Evolutionary conservation across 2,329 filamentous ascomycete species (phyloP), one percentile per base, ranked within the genome.

Genomic region (Neofusicoccum sp.): DNA sequence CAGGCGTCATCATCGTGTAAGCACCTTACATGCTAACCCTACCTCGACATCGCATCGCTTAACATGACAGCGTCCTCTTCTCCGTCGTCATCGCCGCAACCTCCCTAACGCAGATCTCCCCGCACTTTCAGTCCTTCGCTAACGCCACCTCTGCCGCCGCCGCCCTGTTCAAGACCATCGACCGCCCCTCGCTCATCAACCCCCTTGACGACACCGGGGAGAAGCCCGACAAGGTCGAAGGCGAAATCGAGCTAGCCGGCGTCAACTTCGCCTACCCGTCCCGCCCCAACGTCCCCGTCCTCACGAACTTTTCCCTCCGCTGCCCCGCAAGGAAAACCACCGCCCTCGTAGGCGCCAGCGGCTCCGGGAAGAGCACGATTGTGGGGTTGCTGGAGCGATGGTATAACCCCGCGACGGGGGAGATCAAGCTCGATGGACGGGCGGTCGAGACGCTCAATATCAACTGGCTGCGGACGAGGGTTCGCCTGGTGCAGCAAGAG

Each of bases 361-460:
- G 93, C 9, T 96, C 90, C 34, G 95, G 95, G 47, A 99, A 98
- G 77, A 93, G 89, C 68, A 98, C 93, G 0, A 93, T 98, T 64
- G 89, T 98, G 30, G 93, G 93, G 8, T 81, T 99, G 16, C 87
- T 98, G 1, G 93, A 98, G 76, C 86, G 95, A 20, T 98, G 98
- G 74, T 99, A 99, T 73, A 26, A 11, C 11, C 3, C 9, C 11
- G 12, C 14, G 4, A 30, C 34, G 2, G 49, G 49, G 1, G 28
- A 20, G 11, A 54, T 54, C 7, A 54, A 11, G 8, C 79, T 98
- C 9, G 95, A 98, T 71, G 93, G 90, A 7, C 86, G 88, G 65
- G 89, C 96, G 71, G 87, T 96, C 61, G 86, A 85, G 68, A 88
- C 82, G 0, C 79, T 98, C 54, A 98, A 98, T 70, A 82, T 98